Base-by-base conservation (phyloP, 2,329 filamentous ascomycete species). In the Pestalotiopsis sp. region DNA sequence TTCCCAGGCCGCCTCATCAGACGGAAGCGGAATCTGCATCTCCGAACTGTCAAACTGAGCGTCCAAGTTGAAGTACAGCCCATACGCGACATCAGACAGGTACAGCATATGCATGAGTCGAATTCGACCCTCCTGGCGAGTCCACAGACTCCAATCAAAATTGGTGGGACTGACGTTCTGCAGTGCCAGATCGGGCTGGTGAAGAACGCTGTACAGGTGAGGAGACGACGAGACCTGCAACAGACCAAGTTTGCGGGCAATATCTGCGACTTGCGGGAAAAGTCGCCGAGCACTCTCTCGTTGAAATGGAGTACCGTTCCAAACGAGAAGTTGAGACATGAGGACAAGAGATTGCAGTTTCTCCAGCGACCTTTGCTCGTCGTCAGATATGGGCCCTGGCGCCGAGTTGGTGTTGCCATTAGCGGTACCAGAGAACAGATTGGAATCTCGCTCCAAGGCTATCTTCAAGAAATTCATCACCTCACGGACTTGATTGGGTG, bases 1-100 rank as follows among this genome's bases (percentile, higher is more conserved):
- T 73, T 94, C 91, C 91, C 92, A 94, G 2, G 90, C 89, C 17
- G 90, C 90, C 78, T 94, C 92, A 73, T 94, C 91, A 14, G 88
- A 86, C 9, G 92, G 92, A 5, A 94, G 81, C n/a, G 91, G 90
- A 49, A 94, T 78, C 38, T 85, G 84, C 65, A 94, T 84, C 72
- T 93, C 91, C 41, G 89, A 84, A 9, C 85, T 81, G 69, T 93
- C 88, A 57, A 94, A 88, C 59, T 88, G 84, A 14, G 91, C 86
- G 11, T 84, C 79, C n/a, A 82, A 81, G 77, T 94, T 94, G 84
- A 93, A 94, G 76, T 90, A 94, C 23, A 94, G 86, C 20, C 88
- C 88, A 76, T 91, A 86, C 12, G 90, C 88, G 17, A 86, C 84
- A 74, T 94, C 91, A 41, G 87, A 83, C 20, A 93, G 80, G 75